phyloP scores from a whole-genome alignment of 305 asterid genomes.

The Solanum aculeatissimum region DNA sequence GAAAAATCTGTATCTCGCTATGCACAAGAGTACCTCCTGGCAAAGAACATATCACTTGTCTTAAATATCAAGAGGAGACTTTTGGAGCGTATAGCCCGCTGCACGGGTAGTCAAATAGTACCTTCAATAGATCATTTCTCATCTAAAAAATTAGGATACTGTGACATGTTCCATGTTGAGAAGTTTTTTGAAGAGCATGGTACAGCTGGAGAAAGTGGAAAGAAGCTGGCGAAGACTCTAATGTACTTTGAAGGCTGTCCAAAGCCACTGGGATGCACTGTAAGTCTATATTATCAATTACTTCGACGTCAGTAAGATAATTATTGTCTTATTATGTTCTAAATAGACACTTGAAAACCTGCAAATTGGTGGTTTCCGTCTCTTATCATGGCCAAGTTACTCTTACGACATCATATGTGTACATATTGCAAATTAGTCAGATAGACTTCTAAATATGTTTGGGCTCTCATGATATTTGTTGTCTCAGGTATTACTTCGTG shows the following conservation, averaged over 20 bases:
- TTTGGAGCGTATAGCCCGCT: conserved; percentile 89
- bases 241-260: conserved; percentile 98
- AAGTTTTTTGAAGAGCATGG: conserved; percentile 71
- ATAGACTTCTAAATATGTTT: background rate
- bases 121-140: conserved; percentile 88
- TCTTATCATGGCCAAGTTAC: background rate
- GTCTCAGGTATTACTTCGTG: conserved; percentile 80
- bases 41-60: conserved; percentile 86
- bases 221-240: conserved; percentile 74
- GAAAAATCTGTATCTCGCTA: conserved; percentile 96
- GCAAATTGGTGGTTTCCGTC: background rate
- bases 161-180: conserved; percentile 75
- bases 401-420: background rate
- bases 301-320: background rate
- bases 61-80: conserved; percentile 81
- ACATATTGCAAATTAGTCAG: background rate
- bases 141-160: conserved; percentile 67
- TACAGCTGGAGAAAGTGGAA: conserved; percentile 63
- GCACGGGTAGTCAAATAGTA: conserved; percentile 86
- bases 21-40: conserved; percentile 96
- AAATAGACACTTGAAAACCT: background rate
- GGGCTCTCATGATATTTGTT: conserved; percentile 7
- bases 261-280: conserved; percentile 94
- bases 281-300: conserved; percentile 25
- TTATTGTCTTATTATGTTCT: background rate